These are phyloP conservation scores for Pseudocercospora cruenta DNA, from an alignment of 2,329 filamentous ascomycete genomes.

Conservation along the genomic window DNA sequence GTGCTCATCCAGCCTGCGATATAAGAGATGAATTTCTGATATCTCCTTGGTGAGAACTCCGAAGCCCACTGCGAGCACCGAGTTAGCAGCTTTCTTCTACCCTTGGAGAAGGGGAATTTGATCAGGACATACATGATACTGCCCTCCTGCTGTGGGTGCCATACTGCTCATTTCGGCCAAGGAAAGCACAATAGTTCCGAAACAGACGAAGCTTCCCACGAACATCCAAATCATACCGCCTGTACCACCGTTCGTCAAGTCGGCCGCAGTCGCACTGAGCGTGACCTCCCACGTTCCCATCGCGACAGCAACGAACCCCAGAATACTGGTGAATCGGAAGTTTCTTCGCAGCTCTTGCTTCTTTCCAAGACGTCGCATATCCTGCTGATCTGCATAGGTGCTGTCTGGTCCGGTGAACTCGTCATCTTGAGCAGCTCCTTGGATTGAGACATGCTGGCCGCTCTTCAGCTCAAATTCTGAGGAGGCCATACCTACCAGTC, in stretches of 20 bases:
- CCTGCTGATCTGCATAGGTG: conserved; percentile 18
- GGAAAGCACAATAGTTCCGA: conserved; percentile 26
- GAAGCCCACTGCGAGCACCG: conserved; percentile 31
- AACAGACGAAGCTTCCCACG: conserved; percentile 21
- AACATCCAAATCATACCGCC: conserved; percentile 28
- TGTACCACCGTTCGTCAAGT: conserved; percentile 27
- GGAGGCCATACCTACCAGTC: background rate
- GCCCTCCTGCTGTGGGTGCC: conserved; percentile 36
- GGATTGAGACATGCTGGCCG: background rate
- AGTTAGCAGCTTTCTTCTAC: background rate
- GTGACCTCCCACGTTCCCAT: conserved; percentile 36
- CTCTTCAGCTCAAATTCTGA: conserved; percentile 6
- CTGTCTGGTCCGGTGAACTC: background rate
- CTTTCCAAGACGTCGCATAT: conserved; percentile 29
- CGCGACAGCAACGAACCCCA: conserved; percentile 34
- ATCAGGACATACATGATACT: conserved; percentile 25
- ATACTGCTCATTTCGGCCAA: conserved; percentile 34
- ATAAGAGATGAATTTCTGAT: conserved; percentile 33
- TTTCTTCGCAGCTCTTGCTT: conserved; percentile 26
- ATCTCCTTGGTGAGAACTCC: conserved; percentile 30
- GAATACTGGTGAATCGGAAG: conserved; percentile 31
- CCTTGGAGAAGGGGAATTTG: background rate
- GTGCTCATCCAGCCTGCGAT: conserved; percentile 26
- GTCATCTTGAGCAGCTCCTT: background rate
- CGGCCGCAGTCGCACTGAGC: conserved; percentile 16